These are phyloP conservation scores for Fusarium decemcellulare DNA, from an alignment of 2,329 filamentous ascomycete genomes.

Conservation along the genomic window DNA sequence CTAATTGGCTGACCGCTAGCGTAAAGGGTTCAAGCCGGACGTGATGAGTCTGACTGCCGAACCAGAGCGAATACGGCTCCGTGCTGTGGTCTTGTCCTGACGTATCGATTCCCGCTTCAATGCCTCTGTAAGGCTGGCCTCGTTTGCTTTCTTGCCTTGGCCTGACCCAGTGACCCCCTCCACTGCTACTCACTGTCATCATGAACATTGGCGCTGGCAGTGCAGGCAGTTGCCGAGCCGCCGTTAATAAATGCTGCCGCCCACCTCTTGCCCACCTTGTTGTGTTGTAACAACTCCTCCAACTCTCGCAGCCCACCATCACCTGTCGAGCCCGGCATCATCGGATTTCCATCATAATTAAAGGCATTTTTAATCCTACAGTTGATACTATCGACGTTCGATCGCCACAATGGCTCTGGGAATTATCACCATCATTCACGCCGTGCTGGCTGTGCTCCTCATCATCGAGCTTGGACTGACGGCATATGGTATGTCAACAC, in stretches of 20 bases:
- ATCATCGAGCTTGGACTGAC: constrained; percentile 83
- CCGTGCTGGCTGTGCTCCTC: constrained; percentile 76
- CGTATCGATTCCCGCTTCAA: constrained; percentile 24
- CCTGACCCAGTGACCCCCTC: constrained; percentile 25
- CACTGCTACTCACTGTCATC: constrained; percentile 36
- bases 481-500: constrained; percentile 73
- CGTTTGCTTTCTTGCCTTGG: constrained; percentile 25
- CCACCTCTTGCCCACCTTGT: constrained; percentile 16
- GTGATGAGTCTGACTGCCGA: constrained; percentile 28
- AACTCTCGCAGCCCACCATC: neutral
- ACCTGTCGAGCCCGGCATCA: neutral
- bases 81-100: constrained; percentile 24
- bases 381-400: neutral
- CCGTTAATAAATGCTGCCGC: constrained; percentile 36
- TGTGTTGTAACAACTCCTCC: neutral
- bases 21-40: constrained; percentile 36
- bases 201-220: neutral
- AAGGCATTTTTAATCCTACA: constrained; percentile 1
- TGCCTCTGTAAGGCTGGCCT: constrained; percentile 16
- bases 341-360: neutral
- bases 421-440: constrained; percentile 75
- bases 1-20: constrained; percentile 26
- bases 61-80: constrained; percentile 18
- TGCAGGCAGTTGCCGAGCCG: constrained; percentile 1
- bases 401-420: constrained; percentile 63